A percentile compares a stretch with the other conserved stretches of the same genome.
phyloP scores from a whole-genome alignment of 1,284 basidiomycete genomes.

The Boletus smithii region DNA sequence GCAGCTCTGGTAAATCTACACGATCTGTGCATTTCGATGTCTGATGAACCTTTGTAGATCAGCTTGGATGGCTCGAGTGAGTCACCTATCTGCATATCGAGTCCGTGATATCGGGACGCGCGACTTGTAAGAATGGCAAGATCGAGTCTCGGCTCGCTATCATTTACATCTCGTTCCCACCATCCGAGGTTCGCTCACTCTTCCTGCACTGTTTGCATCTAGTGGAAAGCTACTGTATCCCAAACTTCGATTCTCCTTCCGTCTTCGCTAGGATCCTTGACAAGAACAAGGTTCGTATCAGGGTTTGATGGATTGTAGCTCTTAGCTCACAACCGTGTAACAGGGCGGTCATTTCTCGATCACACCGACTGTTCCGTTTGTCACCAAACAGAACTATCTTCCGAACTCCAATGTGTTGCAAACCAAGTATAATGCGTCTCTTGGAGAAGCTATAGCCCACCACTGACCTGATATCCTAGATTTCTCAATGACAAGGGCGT shows the following conservation, averaged over 20 bases:
- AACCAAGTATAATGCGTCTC: conserved; percentile 56
- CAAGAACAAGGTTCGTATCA: conserved; percentile 61
- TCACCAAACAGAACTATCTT: conserved; percentile 82
- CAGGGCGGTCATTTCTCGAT: conserved; percentile 92
- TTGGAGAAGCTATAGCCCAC: neutral
- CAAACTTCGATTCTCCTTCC: conserved; percentile 90
- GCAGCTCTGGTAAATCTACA: conserved; percentile 59
- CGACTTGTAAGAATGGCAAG: neutral
- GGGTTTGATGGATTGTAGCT: neutral
- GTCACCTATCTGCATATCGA: conserved; percentile 24
- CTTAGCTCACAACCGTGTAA: conserved; percentile 6
- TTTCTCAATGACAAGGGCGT: conserved; percentile 83
- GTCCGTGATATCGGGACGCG: neutral
- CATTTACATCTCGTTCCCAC: neutral
- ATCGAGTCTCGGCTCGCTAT: neutral
- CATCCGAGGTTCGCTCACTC: conserved; percentile 3
- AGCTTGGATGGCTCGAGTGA: conserved; percentile 77
- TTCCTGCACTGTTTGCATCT: neutral
- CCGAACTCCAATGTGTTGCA: conserved; percentile 85
- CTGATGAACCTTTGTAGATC: conserved; percentile 40
- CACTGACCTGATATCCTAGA: conserved; percentile 29
- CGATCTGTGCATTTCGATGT: conserved; percentile 1
- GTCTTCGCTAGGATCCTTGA: conserved; percentile 86
- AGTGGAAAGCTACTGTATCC: conserved; percentile 89
- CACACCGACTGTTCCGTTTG: conserved; percentile 63